Conservation (phyloP, 1,139 yeast species). For the Sugiyamaella xylanicola region DNA sequence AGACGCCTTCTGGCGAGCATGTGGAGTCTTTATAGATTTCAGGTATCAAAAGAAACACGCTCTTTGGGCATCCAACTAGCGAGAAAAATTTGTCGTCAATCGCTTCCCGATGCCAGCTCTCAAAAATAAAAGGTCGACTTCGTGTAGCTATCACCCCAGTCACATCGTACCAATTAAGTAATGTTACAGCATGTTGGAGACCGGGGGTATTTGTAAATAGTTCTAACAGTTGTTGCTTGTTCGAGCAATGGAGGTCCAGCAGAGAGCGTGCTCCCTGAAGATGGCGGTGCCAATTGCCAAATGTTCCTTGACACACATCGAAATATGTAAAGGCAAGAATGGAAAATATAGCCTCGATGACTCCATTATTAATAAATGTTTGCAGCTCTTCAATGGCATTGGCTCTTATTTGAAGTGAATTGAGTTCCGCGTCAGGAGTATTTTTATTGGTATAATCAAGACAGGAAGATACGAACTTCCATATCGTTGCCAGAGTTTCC, state of each 20-base stretch:
- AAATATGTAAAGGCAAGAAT: conserved; percentile 31
- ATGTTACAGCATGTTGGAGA: conserved; percentile 30
- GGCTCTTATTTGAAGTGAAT: conserved; percentile 26
- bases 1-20: conserved; percentile 10
- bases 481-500: conserved; percentile 27
- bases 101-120: conserved; percentile 31
- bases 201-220: conserved; percentile 28
- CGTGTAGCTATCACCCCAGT: conserved; percentile 29
- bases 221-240: conserved; percentile 20
- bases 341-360: conserved; percentile 31
- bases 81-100: conserved; percentile 29
- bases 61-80: conserved; percentile 29
- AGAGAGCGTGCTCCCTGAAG: conserved; percentile 30
- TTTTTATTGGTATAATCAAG: conserved; percentile 21
- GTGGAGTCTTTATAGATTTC: conserved; percentile 20
- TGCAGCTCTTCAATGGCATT: conserved; percentile 30
- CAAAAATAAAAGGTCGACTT: conserved; percentile 27
- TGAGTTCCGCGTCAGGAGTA: conserved; percentile 22
- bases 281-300: conserved; percentile 31
- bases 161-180: conserved; percentile 32
- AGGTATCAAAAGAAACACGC: conserved; percentile 23
- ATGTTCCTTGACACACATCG: conserved; percentile 32
- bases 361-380: conserved; percentile 26
- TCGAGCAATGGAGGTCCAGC: conserved; percentile 29
- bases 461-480: conserved; percentile 31